A percentile compares a stretch with the other conserved stretches of the same genome.
Conservation (phyloP, 2,329 filamentous ascomycete genomes). For the Penicillium sp. region DNA sequence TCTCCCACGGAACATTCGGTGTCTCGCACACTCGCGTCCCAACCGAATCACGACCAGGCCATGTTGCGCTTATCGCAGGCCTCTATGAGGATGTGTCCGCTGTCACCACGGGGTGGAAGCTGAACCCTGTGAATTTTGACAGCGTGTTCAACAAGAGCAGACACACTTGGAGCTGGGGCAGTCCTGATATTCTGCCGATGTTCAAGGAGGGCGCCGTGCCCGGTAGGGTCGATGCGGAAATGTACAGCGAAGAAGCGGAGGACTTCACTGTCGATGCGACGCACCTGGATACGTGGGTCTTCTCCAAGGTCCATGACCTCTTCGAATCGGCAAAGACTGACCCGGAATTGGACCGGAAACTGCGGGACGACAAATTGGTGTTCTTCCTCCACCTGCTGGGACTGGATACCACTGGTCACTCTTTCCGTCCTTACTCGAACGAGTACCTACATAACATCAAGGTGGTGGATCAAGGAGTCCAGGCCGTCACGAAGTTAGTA, state of each 20-base stretch:
- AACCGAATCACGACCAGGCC: conserved; percentile 89
- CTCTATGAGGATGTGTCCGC: conserved; percentile 96
- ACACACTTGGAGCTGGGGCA: conserved; percentile 99
- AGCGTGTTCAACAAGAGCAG: conserved; percentile 94
- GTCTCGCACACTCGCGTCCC: conserved; percentile 95
- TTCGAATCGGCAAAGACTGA: conserved; percentile 75
- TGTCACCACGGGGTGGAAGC: conserved; percentile 94
- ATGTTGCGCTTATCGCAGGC: conserved; percentile 92
- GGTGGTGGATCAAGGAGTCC: conserved; percentile 80
- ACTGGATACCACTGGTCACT: conserved; percentile 81
- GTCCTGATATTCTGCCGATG: conserved; percentile 94
- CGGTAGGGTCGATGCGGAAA: conserved; percentile 76
- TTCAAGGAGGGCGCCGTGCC: conserved; percentile 86
- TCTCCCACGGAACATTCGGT: conserved; percentile 87
- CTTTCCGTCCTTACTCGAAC: conserved; percentile 79
- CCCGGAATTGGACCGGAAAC: conserved; percentile 58
- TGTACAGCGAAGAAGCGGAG: conserved; percentile 74
- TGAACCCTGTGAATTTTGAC: conserved; percentile 97
- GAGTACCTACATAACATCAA: conserved; percentile 94
- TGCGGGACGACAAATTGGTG: conserved; percentile 77
- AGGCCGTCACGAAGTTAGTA: conserved; percentile 71
- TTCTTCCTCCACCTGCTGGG: conserved; percentile 94
- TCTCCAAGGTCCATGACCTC: conserved; percentile 79
- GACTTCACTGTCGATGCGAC: conserved; percentile 79
- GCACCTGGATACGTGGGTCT: conserved; percentile 85